Evolutionary conservation across 208 protist genomes (phyloP).

Genomic region (Angomonas deanei): DNA sequence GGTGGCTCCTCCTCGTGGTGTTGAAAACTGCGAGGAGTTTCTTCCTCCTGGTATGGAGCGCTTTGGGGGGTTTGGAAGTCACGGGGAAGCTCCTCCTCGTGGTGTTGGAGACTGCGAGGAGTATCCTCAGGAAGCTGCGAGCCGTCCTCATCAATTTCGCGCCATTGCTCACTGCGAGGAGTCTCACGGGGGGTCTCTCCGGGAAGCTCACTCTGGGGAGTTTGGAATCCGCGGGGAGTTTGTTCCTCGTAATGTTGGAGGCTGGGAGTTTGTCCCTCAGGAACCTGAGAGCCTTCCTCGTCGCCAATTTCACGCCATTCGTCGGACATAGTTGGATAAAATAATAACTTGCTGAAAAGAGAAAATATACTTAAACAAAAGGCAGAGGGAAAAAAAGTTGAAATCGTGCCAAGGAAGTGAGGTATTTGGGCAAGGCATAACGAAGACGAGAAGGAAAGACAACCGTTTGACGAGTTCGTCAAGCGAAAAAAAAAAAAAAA

Average conservation of each 20-base stretch:
- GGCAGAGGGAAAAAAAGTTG: no score
- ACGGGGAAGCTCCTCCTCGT: background rate
- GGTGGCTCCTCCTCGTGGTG: background rate
- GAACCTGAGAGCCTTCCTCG: background rate
- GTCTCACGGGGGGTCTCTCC: background rate
- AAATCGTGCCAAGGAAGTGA: no score
- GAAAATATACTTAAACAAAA: conserved; percentile 4
- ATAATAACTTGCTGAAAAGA: background rate
- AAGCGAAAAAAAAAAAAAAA: no score
- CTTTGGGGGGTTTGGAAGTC: background rate
- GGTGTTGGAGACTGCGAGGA: background rate
- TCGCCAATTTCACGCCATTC: conserved; percentile 1
- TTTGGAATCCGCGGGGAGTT: background rate
- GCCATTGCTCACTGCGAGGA: background rate
- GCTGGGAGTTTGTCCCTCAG: background rate
- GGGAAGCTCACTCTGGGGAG: background rate
- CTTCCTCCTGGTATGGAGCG: background rate
- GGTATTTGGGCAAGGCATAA: no score
- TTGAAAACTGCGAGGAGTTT: background rate
- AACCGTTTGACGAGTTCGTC: no score
- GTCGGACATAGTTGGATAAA: background rate
- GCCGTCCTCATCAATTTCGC: conserved; percentile 30
- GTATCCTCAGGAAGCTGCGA: conserved; percentile 13
- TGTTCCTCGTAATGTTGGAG: background rate
- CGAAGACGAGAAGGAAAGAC: no score